Conservation (phyloP, 768 basidiomycete species). For the Hebeloma cylindrosporum region DNA sequence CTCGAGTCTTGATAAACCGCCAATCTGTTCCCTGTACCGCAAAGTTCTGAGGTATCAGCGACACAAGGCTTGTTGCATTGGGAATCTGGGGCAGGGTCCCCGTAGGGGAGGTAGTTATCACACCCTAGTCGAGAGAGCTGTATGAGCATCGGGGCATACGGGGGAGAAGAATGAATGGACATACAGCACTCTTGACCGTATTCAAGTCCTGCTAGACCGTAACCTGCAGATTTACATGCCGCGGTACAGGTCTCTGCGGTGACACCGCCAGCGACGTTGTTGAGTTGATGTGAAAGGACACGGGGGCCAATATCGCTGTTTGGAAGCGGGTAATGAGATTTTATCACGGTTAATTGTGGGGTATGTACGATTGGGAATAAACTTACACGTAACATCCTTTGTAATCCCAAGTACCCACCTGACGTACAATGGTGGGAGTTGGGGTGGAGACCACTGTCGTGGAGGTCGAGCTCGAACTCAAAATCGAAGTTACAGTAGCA, state of each 20-base stretch:
- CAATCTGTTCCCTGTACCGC: slow-evolving; percentile 30
- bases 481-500: too few relatives aligned
- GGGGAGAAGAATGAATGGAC: neutral
- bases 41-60: slow-evolving; percentile 14
- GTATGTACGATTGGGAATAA: too few relatives aligned
- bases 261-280: too few relatives aligned
- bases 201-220: slow-evolving; percentile 13
- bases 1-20: slow-evolving; percentile 40
- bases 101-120: slow-evolving; percentile 3
- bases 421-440: too few relatives aligned
- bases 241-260: slow-evolving; percentile 14
- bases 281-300: too few relatives aligned
- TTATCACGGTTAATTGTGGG: too few relatives aligned
- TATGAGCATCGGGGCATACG: neutral
- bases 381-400: too few relatives aligned
- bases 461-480: too few relatives aligned
- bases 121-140: slow-evolving; percentile 12
- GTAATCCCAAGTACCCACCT: too few relatives aligned
- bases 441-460: too few relatives aligned
- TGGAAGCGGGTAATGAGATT: too few relatives aligned
- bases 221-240: slow-evolving; percentile 9
- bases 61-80: slow-evolving; percentile 13
- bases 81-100: slow-evolving; percentile 4
- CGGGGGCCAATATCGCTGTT: too few relatives aligned
- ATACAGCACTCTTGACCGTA: slow-evolving; percentile 17